Evolutionary conservation across 345 rosid genomes (phyloP), one percentile per base, ranked within the genome.

Genomic region (Mallotus nudiflorus): DNA sequence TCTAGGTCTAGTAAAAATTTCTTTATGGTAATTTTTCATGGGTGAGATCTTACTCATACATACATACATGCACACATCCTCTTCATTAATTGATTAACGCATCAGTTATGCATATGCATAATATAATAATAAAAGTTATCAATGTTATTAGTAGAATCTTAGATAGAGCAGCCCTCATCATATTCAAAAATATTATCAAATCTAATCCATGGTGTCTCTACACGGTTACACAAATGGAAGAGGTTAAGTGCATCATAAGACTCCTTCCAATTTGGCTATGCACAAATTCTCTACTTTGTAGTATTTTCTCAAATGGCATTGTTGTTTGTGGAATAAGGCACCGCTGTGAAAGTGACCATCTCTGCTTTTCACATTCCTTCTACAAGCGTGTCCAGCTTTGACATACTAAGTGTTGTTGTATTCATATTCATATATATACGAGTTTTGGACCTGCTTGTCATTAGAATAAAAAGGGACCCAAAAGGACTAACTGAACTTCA

Each of bases 281-380:
- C 75, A 76, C 79, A 20, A n/a, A 76, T 76, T 24, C 66, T 76
- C 9, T 76, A 76, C 70, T 76, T 75, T 0, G 79, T 76, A 2
- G 79, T 76, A 19, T 76, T 70, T 57, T 65, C 79, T 37, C 79
- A 76, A 60, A 76, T 76, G 79, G 79, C 79, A 20, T 77, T 76
- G 3, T 69, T 77, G 1, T 77, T 77, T 22, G 76, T 77, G 33
- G 80, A 71, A 18, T 76, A 77, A 67, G 80, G 80, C 9, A 76
- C 80, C 14, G 72, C 68, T 11, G 71, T 77, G 75, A 60, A 77
- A 35, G 71, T 72, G 1, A 71, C 24, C 29, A 66, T 77, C 7
- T 66, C 73, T 0, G 45, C 19, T 31, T 77, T 77, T 67, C 53
- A 71, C n/a, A 62, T 77, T 7, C 80, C 75, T 3, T 68, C 80